A percentile compares a stretch with the other conserved stretches of the same genome.
These are phyloP conservation scores for Nadsonia starkeyi-henricii DNA, from an alignment of 1,139 yeast genomes.

Conservation along the genomic window DNA sequence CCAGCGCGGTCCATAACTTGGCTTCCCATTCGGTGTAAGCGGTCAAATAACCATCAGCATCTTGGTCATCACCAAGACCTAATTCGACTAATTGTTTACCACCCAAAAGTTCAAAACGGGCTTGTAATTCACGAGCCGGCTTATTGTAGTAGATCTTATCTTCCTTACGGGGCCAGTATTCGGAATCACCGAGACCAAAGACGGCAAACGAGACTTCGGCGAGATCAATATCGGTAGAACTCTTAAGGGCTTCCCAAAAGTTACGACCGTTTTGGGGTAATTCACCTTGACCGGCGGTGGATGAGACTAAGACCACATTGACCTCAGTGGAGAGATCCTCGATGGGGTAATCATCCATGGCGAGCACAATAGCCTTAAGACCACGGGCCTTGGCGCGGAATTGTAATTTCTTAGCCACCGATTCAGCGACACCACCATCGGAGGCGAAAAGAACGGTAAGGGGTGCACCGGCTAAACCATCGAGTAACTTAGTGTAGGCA, in stretches of 20 bases:
- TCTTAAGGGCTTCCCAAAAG: constrained; percentile 75
- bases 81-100: constrained; percentile 59
- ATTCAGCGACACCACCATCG: constrained; percentile 90
- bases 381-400: constrained; percentile 83
- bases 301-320: constrained; percentile 65
- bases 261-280: constrained; percentile 89
- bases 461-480: constrained; percentile 89
- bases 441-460: constrained; percentile 82
- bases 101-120: constrained; percentile 53
- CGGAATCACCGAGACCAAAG: constrained; percentile 87
- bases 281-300: constrained; percentile 97
- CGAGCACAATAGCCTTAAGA: constrained; percentile 56
- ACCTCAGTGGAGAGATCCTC: constrained; percentile 76
- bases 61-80: constrained; percentile 94
- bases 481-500: constrained; percentile 63
- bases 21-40: constrained; percentile 85
- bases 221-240: constrained; percentile 57
- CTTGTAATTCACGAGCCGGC: constrained; percentile 66
- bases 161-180: constrained; percentile 95
- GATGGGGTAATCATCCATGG: constrained; percentile 75
- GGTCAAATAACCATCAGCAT: constrained; percentile 86
- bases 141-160: constrained; percentile 88
- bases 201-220: constrained; percentile 57
- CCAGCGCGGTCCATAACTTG: constrained; percentile 73
- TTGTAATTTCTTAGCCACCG: constrained; percentile 64